Base-by-base conservation (phyloP, 352 stramenopile genomes). In the Proteromonas lacertae region DNA sequence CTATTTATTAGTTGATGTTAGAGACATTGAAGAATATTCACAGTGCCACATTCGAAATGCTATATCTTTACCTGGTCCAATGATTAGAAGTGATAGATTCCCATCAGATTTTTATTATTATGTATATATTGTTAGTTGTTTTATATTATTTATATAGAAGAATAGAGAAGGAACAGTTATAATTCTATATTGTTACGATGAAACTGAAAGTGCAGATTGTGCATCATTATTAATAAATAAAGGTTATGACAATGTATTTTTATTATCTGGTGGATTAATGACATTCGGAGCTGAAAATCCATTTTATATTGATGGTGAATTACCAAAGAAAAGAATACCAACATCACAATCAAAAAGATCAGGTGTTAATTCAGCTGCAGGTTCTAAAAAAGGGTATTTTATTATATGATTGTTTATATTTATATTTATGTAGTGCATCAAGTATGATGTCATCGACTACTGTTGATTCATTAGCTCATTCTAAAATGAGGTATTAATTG, bases 1-100 rank as follows among this genome's bases (percentile, higher is more conserved):
- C 2, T 39, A 39, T n/a, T 13, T 39, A 17, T 21, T 39, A 22
- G 7, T 39, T 13, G 34, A 39, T 39, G 18, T 39, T 10, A 4
- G 34, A 18, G 34, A 39, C 7, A 20, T 31, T 1, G 34, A 29
- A n/a, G 34, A 16, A 6, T 39, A 19, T n/a, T 2, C 19, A 16
- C 1, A 16, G 1, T 39, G 16, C 18, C 34, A 39, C 14, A 5
- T 39, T 2, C 34, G 30, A 24, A 21, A 39, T 22, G 34, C 34
- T 8, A 18, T 21, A 24, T 24, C 2, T n/a, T 39, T 24, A 22
- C 34, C 34, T 17, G 6, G 3, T 26, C 18, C 21, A 17, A 31
- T 22, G 16, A 7, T 39, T 13, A 5, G 34, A 20, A 20, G 34
- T 31, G 29, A 14, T 12, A 16, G 7, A 4, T 4, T 16, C 5